These are phyloP conservation scores for Cadophora sp. DNA, from an alignment of 2,329 filamentous ascomycete species.

Conservation along the genomic window DNA sequence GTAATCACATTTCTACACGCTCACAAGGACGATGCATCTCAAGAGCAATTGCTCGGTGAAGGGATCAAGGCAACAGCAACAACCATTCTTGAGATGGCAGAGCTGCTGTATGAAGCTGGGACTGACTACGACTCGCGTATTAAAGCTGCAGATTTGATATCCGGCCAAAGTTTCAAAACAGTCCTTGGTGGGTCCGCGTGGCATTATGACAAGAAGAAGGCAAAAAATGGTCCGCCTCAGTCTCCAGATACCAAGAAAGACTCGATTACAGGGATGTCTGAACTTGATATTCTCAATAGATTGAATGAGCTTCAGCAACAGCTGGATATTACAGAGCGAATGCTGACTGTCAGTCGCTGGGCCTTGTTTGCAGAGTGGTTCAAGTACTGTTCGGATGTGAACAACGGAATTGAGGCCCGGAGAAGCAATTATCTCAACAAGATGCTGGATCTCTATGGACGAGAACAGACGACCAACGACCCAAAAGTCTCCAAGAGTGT, in stretches of 20 bases:
- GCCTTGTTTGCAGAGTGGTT: slow-evolving; percentile 26
- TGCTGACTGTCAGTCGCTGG: slow-evolving; percentile 12
- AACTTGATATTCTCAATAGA: slow-evolving; percentile 10
- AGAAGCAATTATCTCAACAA: slow-evolving; percentile 11
- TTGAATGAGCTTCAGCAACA: slow-evolving; percentile 22
- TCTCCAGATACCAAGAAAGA: background rate
- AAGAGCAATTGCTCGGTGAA: slow-evolving; percentile 14
- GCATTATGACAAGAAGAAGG: slow-evolving; percentile 18
- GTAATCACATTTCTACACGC: slow-evolving; percentile 27
- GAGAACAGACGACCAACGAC: background rate
- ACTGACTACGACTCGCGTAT: slow-evolving; percentile 24
- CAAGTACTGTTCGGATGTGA: slow-evolving; percentile 22
- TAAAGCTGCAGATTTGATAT: slow-evolving; percentile 23
- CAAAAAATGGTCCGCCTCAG: background rate
- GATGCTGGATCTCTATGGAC: slow-evolving; percentile 11
- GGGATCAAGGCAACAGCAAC: background rate
- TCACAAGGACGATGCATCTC: slow-evolving; percentile 16
- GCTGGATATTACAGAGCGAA: slow-evolving; percentile 12
- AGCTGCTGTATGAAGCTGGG: slow-evolving; percentile 24
- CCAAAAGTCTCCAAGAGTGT: slow-evolving; percentile 1
- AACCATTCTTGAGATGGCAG: slow-evolving; percentile 13
- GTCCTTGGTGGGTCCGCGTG: slow-evolving; percentile 14
- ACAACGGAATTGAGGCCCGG: slow-evolving; percentile 1
- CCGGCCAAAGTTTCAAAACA: slow-evolving; percentile 10
- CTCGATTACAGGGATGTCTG: background rate